Base-by-base conservation (phyloP, 2,329 filamentous ascomycete species). In the Nemania abortiva region DNA sequence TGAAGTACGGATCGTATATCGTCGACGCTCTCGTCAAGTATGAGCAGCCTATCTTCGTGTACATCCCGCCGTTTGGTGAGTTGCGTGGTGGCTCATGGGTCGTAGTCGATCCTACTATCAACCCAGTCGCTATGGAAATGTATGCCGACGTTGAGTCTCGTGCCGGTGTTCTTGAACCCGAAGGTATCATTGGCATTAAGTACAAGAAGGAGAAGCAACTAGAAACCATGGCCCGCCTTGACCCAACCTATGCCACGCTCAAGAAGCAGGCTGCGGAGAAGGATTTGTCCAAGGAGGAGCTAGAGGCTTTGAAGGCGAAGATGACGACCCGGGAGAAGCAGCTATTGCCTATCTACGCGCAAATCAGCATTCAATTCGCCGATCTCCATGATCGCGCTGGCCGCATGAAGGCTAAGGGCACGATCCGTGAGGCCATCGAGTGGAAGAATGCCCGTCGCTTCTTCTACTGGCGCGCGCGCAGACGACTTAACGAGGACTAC, bases 391-490 rank as follows among this genome's bases (percentile, higher is more conserved):
- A 99, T 82, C 95, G 96, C 55, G 91, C 96, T 52, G 96, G 95
- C 68, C 94, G 96, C 83, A 99, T 99, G 96, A 90, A 97, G 85
- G 96, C 96, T 82, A 99, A 99, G 90, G 92, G 94, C 71, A 91
- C 92, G 66, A 97, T 99, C 77, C 94, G 96, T 72, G 89, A 92
- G 76, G 84, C 90, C 13, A 87, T 99, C 49, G 88, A 91, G 77
- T 98, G 95, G 96, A 87, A 89, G 80, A 92, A 97, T 76, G 91
- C 95, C 10, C 91, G 96, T 73, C 92, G 95, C 79, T 98, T 96
- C 93, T 98, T 99, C 88, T 99, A 98, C 92, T 99, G 97, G 96
- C 95, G 96, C 83, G 91, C 98, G 71, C 95, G 97, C 82, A 92
- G 96, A 80, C 90, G 96, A 84, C 88, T 99, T 79, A 98, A 97